These are phyloP conservation scores for Lentinus brumalis DNA, from an alignment of 768 basidiomycete species.

Conservation along the genomic window DNA sequence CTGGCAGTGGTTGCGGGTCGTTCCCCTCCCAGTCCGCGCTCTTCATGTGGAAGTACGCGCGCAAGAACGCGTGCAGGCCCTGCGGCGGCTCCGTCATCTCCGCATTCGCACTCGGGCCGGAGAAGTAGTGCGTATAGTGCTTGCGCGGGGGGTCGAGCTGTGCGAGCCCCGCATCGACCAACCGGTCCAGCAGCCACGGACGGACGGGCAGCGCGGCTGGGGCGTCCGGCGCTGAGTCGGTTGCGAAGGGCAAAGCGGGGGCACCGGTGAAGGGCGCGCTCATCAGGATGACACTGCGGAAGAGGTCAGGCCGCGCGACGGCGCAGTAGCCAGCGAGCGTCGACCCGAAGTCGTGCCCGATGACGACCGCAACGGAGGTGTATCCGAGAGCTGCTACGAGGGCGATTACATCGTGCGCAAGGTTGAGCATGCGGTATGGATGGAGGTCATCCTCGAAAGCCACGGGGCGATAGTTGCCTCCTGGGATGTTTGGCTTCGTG, in stretches of 20 bases:
- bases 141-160: slow-evolving; percentile 53
- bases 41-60: slow-evolving; percentile 60
- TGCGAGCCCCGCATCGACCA: slow-evolving; percentile 33
- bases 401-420: slow-evolving; percentile 52
- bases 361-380: slow-evolving; percentile 45
- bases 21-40: slow-evolving; percentile 55
- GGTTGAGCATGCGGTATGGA: slow-evolving; percentile 52
- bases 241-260: slow-evolving; percentile 32
- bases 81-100: slow-evolving; percentile 45
- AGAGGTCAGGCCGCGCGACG: slow-evolving; percentile 56
- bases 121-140: slow-evolving; percentile 57
- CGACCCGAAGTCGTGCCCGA: slow-evolving; percentile 68
- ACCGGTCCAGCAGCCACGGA: slow-evolving; percentile 8
- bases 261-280: slow-evolving; percentile 57
- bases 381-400: slow-evolving; percentile 56
- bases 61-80: slow-evolving; percentile 50
- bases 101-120: slow-evolving; percentile 45
- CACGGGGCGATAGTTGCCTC: slow-evolving; percentile 21
- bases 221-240: slow-evolving; percentile 2
- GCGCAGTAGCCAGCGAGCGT: slow-evolving; percentile 53
- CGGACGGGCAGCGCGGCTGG: background rate
- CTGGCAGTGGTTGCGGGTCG: slow-evolving; percentile 39
- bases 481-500: slow-evolving; percentile 13
- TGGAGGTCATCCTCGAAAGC: slow-evolving; percentile 51
- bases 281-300: slow-evolving; percentile 59